phyloP scores from a whole-genome alignment of 164 flowering plant genomes.

The Tetracentron sinense region DNA sequence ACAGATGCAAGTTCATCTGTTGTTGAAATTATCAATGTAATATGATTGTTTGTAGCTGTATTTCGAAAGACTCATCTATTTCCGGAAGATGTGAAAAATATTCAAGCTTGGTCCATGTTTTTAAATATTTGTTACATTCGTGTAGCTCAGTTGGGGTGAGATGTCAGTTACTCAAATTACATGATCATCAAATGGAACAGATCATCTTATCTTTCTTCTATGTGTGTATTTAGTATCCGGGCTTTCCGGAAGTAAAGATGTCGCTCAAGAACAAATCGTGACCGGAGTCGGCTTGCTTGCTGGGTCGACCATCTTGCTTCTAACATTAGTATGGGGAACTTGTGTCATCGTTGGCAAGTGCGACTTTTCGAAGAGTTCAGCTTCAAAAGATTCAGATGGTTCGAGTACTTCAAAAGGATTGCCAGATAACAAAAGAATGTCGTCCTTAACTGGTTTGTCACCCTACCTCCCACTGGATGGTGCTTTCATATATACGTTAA shows the following conservation, averaged over 20 bases:
- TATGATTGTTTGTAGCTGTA: too few species aligned
- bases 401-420: not conserved
- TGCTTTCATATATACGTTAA: too few species aligned
- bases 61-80: too few species aligned
- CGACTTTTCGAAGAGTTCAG: constrained; percentile 12
- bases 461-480: too few species aligned
- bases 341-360: constrained; percentile 34
- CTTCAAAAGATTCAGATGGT: constrained; percentile 4
- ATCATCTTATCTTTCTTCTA: not conserved
- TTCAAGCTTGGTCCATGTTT: too few species aligned
- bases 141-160: too few species aligned
- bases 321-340: constrained; percentile 49
- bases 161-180: too few species aligned
- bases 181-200: too few species aligned
- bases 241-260: constrained; percentile 26
- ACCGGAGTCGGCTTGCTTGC: constrained; percentile 44
- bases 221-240: constrained; percentile 34
- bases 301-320: constrained; percentile 39
- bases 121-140: too few species aligned
- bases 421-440: constrained; percentile 1
- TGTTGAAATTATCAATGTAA: too few species aligned
- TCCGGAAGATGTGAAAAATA: too few species aligned
- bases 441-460: constrained; percentile 19
- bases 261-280: constrained; percentile 26
- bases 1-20: too few species aligned